Percentiles rank a stretch among this genome's conserved stretches.
Conservation (phyloP, 768 basidiomycete genomes). For the Albatrellus ellisii region DNA sequence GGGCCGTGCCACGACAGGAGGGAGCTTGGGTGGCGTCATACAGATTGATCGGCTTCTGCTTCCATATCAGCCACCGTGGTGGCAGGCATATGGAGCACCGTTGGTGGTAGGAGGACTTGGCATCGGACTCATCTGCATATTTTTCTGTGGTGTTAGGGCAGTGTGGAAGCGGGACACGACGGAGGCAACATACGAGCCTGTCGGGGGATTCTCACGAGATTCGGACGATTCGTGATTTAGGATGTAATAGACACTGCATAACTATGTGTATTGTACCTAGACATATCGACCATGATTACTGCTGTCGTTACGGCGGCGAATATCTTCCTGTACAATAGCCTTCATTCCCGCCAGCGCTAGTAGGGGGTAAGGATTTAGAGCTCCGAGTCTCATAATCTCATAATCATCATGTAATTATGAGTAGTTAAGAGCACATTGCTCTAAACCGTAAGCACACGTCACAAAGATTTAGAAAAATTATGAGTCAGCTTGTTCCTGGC, state of each 20-base stretch:
- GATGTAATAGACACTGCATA: constrained; percentile 5
- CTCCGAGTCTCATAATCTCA: too few relatives aligned
- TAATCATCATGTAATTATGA: too few relatives aligned
- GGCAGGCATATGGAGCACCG: constrained; percentile 62
- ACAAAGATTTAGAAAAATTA: too few relatives aligned
- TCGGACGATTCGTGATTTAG: constrained; percentile 27
- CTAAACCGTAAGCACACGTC: too few relatives aligned
- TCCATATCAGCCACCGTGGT: constrained; percentile 85
- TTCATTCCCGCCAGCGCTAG: too few relatives aligned
- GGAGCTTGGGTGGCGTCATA: constrained; percentile 77
- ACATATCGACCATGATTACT: neutral
- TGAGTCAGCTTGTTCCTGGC: too few relatives aligned
- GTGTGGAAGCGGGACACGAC: constrained; percentile 66
- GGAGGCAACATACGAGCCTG: constrained; percentile 83
- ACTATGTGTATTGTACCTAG: constrained; percentile 5
- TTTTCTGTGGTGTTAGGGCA: constrained; percentile 60
- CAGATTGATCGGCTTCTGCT: constrained; percentile 72
- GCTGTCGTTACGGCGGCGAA: neutral
- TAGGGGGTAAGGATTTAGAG: too few relatives aligned
- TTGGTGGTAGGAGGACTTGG: constrained; percentile 47
- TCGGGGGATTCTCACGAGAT: constrained; percentile 63
- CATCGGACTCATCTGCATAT: constrained; percentile 43
- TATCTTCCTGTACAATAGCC: too few relatives aligned
- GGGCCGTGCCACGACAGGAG: constrained; percentile 65
- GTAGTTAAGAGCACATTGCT: too few relatives aligned